phyloP scores from a whole-genome alignment of 2,329 filamentous ascomycete genomes.

The Calonectria multiphialidica region DNA sequence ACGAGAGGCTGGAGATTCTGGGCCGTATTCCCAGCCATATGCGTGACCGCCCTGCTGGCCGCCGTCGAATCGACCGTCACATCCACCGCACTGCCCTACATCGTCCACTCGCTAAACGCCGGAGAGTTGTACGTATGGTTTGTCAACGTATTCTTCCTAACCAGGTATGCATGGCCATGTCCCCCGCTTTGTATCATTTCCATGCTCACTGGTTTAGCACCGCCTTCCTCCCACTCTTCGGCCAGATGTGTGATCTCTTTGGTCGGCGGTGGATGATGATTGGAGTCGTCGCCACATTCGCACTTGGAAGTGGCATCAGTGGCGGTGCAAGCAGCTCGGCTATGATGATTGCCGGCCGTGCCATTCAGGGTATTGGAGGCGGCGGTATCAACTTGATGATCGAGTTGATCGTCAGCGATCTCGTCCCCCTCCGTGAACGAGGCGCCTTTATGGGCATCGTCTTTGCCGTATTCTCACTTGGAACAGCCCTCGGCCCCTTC shows the following conservation, averaged over 20 bases:
- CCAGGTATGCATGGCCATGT: neutral
- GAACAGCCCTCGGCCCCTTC: conserved; percentile 48
- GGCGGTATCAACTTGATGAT: conserved; percentile 50
- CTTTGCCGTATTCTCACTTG: conserved; percentile 47
- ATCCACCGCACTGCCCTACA: neutral
- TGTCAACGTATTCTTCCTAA: neutral
- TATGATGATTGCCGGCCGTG: conserved; percentile 58
- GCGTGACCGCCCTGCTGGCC: neutral
- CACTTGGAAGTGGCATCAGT: conserved; percentile 37
- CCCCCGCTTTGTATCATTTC: neutral
- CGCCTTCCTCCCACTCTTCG: conserved; percentile 61
- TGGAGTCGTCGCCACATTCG: conserved; percentile 33
- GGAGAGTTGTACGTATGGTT: neutral
- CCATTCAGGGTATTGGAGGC: conserved; percentile 61
- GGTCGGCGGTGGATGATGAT: conserved; percentile 59
- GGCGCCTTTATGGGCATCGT: conserved; percentile 54
- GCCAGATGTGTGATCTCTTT: conserved; percentile 62
- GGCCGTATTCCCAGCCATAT: neutral
- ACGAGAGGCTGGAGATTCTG: neutral
- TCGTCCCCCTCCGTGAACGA: conserved; percentile 61
- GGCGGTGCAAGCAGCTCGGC: conserved; percentile 39
- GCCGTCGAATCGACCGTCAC: neutral
- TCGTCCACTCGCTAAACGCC: neutral
- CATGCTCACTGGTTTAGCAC: neutral
- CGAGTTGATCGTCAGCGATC: conserved; percentile 53